Conservation (phyloP, 164 flowering plant genomes). For the Saururus chinensis region DNA sequence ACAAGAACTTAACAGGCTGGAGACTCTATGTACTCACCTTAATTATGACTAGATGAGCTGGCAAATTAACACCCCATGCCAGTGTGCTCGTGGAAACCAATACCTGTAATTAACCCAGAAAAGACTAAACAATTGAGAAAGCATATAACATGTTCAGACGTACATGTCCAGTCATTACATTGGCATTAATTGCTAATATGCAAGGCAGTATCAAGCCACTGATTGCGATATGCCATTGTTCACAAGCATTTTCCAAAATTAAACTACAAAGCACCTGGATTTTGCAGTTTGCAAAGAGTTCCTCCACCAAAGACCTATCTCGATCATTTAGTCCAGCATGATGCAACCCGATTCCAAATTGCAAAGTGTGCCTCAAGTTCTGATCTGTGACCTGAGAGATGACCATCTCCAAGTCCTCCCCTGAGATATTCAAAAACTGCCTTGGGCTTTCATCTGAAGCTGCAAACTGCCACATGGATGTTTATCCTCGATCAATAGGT, state of each 20-base stretch:
- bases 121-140: slow-evolving; percentile 1
- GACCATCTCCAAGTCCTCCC: slow-evolving; percentile 81
- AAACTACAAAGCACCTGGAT: slow-evolving; percentile 69
- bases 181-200: not conserved
- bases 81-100: slow-evolving; percentile 95
- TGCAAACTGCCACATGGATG: slow-evolving; percentile 51
- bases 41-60: slow-evolving; percentile 94
- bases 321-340: slow-evolving; percentile 96
- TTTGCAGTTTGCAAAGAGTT: slow-evolving; percentile 85
- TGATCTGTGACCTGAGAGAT: slow-evolving; percentile 90
- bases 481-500: not conserved
- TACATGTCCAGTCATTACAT: not conserved
- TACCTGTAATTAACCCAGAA: slow-evolving; percentile 31
- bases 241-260: not conserved
- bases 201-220: not conserved
- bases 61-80: slow-evolving; percentile 99
- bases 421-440: slow-evolving; percentile 74
- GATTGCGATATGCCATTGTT: too few species aligned
- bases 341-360: slow-evolving; percentile 95
- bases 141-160: not conserved
- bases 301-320: slow-evolving; percentile 91
- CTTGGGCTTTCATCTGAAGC: slow-evolving; percentile 86
- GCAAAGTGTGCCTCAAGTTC: slow-evolving; percentile 85
- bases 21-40: slow-evolving; percentile 39
- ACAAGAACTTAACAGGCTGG: not conserved